phyloP scores from a whole-genome alignment of 2,329 filamentous ascomycete genomes.

The Penicillium vulpinum region DNA sequence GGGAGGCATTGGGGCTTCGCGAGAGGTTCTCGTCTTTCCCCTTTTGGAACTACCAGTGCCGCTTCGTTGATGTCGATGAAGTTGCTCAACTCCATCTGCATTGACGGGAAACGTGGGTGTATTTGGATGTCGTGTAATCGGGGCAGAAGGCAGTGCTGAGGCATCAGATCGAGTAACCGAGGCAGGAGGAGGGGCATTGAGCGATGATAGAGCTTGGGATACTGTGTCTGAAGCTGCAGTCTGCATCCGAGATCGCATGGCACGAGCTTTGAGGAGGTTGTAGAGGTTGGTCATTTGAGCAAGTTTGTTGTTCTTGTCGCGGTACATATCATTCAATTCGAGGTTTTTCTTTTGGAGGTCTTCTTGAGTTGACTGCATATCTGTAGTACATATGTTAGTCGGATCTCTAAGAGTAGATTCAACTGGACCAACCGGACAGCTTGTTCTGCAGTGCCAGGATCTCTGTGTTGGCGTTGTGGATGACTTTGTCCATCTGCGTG shows the following conservation, averaged over 20 bases:
- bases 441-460: constrained; percentile 67
- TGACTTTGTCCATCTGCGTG: constrained; percentile 68
- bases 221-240: constrained; percentile 56
- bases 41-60: constrained; percentile 40
- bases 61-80: constrained; percentile 43
- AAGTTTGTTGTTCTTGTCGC: constrained; percentile 70
- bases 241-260: constrained; percentile 56
- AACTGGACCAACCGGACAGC: constrained; percentile 56
- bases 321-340: constrained; percentile 65
- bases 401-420: not conserved
- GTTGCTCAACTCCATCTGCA: constrained; percentile 35
- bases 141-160: not conserved
- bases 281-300: constrained; percentile 66
- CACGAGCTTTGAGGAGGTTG: constrained; percentile 56
- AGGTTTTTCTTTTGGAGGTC: constrained; percentile 68
- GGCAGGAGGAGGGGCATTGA: constrained; percentile 13
- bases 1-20: constrained; percentile 33
- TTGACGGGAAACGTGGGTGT: constrained; percentile 27
- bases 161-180: constrained; percentile 3
- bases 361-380: constrained; percentile 62
- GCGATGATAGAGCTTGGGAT: constrained; percentile 44
- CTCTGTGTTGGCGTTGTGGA: constrained; percentile 73
- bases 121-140: constrained; percentile 24
- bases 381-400: constrained; percentile 34
- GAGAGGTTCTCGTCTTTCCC: constrained; percentile 20